Evolutionary conservation across 23 red algal species (phyloP).

Genomic region (Gracilaria caudata): DNA sequence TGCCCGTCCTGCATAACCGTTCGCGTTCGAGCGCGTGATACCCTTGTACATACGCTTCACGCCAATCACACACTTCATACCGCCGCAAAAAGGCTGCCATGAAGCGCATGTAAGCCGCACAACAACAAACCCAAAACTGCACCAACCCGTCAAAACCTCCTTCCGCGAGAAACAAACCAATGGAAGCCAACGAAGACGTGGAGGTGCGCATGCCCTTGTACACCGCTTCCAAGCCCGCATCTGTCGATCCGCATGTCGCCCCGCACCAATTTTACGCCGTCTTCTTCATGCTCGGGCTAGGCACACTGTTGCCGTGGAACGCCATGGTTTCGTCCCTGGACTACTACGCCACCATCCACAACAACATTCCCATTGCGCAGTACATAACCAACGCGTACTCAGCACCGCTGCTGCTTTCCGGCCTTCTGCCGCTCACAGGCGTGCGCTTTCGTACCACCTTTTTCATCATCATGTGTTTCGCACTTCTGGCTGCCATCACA

Average conservation of each 20-base stretch:
- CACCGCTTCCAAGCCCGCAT: neutral
- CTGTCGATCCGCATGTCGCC: neutral
- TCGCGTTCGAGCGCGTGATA: neutral
- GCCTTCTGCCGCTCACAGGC: constrained; percentile 16
- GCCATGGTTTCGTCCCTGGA: constrained; percentile 45
- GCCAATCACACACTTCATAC: neutral
- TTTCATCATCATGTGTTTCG: constrained; percentile 15
- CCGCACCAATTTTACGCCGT: neutral
- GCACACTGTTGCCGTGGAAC: constrained; percentile 43
- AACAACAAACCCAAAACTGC: neutral
- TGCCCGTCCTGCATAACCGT: neutral
- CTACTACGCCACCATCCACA: constrained; percentile 28
- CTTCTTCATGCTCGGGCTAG: constrained; percentile 63
- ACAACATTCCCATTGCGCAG: constrained; percentile 31
- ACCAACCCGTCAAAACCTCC: neutral
- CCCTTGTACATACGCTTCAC: neutral
- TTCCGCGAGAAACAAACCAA: neutral
- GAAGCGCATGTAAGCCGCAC: neutral
- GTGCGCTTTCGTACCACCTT: constrained; percentile 4
- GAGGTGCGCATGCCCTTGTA: neutral
- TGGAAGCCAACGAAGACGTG: neutral
- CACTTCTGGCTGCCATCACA: constrained; percentile 14
- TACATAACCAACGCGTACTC: constrained; percentile 55
- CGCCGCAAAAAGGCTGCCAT: neutral
- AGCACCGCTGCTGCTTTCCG: constrained; percentile 41